phyloP scores from a whole-genome alignment of 1,284 basidiomycete species.

The Ceratobasidium papillatum region DNA sequence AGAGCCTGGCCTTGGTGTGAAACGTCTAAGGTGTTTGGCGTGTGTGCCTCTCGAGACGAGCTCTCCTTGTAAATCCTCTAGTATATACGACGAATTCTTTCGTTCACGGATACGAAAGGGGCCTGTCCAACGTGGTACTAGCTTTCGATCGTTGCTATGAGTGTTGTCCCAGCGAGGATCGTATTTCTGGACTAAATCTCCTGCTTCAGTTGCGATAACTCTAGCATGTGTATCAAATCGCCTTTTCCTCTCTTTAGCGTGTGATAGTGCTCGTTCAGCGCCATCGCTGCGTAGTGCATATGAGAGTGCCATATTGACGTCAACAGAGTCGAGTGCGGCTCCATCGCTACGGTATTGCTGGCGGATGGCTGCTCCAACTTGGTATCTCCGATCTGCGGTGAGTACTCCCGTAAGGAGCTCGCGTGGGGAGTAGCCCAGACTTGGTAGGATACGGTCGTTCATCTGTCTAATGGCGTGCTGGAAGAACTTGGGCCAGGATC shows the following conservation, averaged over 20 bases:
- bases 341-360: neutral
- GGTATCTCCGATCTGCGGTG: neutral
- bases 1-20: neutral
- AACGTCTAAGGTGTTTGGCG: constrained; percentile 1
- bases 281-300: constrained; percentile 37
- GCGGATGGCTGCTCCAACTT: neutral
- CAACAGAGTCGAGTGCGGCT: neutral
- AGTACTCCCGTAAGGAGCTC: constrained; percentile 43
- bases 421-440: constrained; percentile 41
- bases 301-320: constrained; percentile 41
- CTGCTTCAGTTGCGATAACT: neutral
- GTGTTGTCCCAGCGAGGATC: constrained; percentile 34
- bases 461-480: constrained; percentile 36
- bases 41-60: neutral
- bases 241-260: constrained; percentile 27
- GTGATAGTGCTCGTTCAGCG: constrained; percentile 2
- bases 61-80: constrained; percentile 23
- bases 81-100: constrained; percentile 20
- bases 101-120: constrained; percentile 29
- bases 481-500: constrained; percentile 44
- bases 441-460: constrained; percentile 43
- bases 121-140: constrained; percentile 35
- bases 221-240: constrained; percentile 35
- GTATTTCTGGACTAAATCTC: constrained; percentile 43
- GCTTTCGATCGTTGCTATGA: constrained; percentile 37